A percentile compares a stretch with the other conserved stretches of the same genome.
Conservation (phyloP, 495 filamentous ascomycete genomes). For the Penicillium macrosclerotiorum region DNA sequence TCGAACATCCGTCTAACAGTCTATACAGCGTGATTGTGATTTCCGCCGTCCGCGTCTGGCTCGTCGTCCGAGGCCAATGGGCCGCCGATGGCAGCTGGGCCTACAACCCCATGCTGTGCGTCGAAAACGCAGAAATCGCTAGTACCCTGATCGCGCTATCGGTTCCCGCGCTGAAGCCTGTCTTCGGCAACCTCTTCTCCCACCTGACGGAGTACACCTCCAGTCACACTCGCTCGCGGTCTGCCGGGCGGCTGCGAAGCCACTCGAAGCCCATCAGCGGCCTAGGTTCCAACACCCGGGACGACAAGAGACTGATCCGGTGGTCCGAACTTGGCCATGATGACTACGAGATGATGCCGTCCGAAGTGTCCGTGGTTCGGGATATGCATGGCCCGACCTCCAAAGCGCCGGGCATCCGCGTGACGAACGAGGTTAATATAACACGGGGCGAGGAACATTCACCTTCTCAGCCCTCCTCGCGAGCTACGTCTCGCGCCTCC, state of each 20-base stretch:
- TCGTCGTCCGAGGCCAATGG: constrained; percentile 43
- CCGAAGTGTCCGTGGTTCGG: constrained; percentile 20
- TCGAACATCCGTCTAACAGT: constrained; percentile 1
- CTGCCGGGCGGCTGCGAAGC: constrained; percentile 10
- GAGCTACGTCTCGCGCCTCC: constrained; percentile 6
- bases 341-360: constrained; percentile 33
- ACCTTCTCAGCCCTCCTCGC: constrained; percentile 4
- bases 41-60: constrained; percentile 39
- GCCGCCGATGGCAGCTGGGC: constrained; percentile 40
- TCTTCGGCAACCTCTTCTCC: constrained; percentile 33
- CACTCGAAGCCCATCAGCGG: constrained; percentile 19
- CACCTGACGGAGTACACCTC: constrained; percentile 26
- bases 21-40: constrained; percentile 39
- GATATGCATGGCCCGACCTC: constrained; percentile 3
- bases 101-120: constrained; percentile 43
- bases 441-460: constrained; percentile 3
- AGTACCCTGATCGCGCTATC: constrained; percentile 45
- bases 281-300: constrained; percentile 11
- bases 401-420: constrained; percentile 18
- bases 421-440: constrained; percentile 25
- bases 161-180: constrained; percentile 42
- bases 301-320: constrained; percentile 25
- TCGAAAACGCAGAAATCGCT: constrained; percentile 46
- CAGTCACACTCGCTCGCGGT: constrained; percentile 25
- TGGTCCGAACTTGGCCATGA: constrained; percentile 22